Conservation (phyloP, 108 stramenopile species). For the Pseudonitzschia delicatissima region DNA sequence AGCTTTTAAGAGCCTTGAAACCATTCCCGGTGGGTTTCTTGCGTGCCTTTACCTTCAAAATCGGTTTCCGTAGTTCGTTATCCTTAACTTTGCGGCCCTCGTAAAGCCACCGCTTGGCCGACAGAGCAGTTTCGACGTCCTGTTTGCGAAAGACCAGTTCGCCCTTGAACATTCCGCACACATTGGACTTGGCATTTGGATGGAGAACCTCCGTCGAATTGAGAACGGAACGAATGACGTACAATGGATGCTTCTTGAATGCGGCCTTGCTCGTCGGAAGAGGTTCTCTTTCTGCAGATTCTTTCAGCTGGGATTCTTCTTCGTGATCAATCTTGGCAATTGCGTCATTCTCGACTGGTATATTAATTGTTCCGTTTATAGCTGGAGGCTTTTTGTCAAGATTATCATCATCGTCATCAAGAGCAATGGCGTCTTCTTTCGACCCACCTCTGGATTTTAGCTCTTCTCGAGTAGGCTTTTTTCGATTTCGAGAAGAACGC, state of each 20-base stretch:
- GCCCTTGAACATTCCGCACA: slow-evolving; percentile 86
- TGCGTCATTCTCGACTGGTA: not conserved
- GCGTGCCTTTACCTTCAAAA: slow-evolving; percentile 62
- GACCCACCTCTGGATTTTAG: slow-evolving; percentile 30
- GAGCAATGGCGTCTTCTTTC: slow-evolving; percentile 41
- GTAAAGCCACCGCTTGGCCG: slow-evolving; percentile 76
- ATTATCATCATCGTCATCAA: slow-evolving; percentile 28
- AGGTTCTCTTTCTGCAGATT: slow-evolving; percentile 45
- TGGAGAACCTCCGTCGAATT: slow-evolving; percentile 66
- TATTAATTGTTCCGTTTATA: not conserved
- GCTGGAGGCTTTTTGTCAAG: slow-evolving; percentile 10
- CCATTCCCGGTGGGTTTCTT: slow-evolving; percentile 39
- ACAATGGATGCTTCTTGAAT: slow-evolving; percentile 73
- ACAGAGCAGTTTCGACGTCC: slow-evolving; percentile 70
- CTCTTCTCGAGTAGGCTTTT: not conserved
- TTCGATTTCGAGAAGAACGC: not conserved
- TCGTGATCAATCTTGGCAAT: slow-evolving; percentile 30
- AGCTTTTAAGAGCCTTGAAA: slow-evolving; percentile 66
- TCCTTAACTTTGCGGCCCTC: slow-evolving; percentile 70
- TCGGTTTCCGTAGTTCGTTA: slow-evolving; percentile 55
- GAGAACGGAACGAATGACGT: slow-evolving; percentile 66
- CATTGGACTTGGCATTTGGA: slow-evolving; percentile 65
- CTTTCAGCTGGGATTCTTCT: slow-evolving; percentile 51
- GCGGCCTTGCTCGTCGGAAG: slow-evolving; percentile 77
- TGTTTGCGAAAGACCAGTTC: slow-evolving; percentile 66